Base-by-base conservation (phyloP, 1,284 basidiomycete species). In the Ustilago nuda region DNA sequence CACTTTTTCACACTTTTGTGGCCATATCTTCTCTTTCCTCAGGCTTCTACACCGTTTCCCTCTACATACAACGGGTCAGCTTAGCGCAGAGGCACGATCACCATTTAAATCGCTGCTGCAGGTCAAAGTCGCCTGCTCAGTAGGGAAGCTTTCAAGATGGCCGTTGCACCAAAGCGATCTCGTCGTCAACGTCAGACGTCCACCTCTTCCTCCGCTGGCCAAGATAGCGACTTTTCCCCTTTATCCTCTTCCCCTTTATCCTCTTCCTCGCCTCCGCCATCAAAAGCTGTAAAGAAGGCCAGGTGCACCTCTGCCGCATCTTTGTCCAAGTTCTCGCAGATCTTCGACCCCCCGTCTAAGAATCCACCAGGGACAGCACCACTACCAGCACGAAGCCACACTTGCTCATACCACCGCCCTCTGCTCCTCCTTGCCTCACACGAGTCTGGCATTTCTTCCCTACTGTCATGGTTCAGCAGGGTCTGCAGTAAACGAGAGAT, bases 401-500 rank as follows among this genome's bases (percentile, higher is more conserved):
- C 37, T 1, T 17, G 52, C 2, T 30, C 36, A 8, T 83, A 84
- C 54, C 82, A 84, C 43, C 54, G 73, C 4, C 82, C 82, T 0
- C 61, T 70, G 6, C 70, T 84, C 30, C 30, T 32, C 7, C 67
- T 84, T 8, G 59, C 66, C 15, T 35, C 55, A 1, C 33, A 53
- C 2, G 41, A 55, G 5, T 37, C 48, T 8, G 30, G 72, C 2
- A 70, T 80, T 37, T 32, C 60, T 1, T 74, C 73, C 13, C 63
- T 88, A 9, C 64, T 87, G 3, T 27, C 23, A 1, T 95, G 93
- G 93, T 95, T 91, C 81, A 87, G 88, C 41, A 87, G 85, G 15
- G 91, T 92, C 19, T 90, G 90, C 65, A 87, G 89, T 27, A 86
- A 86, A 32, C 90, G 93, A 19, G 89, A 90, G 39, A 95, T 95